A percentile compares a stretch with the other conserved stretches of the same genome.
Conservation (phyloP, 2,329 filamentous ascomycete genomes). For the Cladophialophora chaetospira region DNA sequence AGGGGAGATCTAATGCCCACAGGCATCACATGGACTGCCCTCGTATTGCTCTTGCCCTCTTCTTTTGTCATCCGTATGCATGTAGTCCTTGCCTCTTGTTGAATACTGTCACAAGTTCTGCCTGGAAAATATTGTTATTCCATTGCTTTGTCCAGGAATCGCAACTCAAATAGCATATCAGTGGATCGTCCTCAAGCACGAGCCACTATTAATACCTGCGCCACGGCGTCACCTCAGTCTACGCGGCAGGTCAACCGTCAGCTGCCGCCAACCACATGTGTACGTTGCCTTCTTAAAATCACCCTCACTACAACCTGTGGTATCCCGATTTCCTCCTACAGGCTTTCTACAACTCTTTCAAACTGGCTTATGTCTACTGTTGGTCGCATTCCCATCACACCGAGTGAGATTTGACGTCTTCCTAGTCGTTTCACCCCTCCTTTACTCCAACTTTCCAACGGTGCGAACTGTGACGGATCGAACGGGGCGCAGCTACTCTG, state of each 20-base stretch:
- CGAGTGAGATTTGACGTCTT: no score
- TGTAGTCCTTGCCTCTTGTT: neutral
- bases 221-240: constrained; percentile 21
- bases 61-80: neutral
- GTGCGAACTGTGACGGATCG: constrained; percentile 31
- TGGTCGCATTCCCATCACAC: no score
- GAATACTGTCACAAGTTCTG: neutral
- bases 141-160: neutral
- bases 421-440: constrained; percentile 31
- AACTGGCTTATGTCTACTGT: no score
- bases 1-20: neutral
- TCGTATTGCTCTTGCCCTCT: neutral
- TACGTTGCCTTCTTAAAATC: no score
- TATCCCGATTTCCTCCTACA: constrained; percentile 4
- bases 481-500: constrained; percentile 29
- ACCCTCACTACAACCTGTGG: no score
- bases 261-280: constrained; percentile 14
- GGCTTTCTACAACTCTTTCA: no score
- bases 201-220: constrained; percentile 19
- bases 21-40: constrained; percentile 12
- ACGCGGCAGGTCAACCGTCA: constrained; percentile 11
- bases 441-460: constrained; percentile 26
- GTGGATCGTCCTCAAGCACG: constrained; percentile 9
- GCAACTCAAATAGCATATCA: neutral
- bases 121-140: neutral